phyloP scores from a whole-genome alignment of 768 basidiomycete genomes.

The Saitozyma sp. region DNA sequence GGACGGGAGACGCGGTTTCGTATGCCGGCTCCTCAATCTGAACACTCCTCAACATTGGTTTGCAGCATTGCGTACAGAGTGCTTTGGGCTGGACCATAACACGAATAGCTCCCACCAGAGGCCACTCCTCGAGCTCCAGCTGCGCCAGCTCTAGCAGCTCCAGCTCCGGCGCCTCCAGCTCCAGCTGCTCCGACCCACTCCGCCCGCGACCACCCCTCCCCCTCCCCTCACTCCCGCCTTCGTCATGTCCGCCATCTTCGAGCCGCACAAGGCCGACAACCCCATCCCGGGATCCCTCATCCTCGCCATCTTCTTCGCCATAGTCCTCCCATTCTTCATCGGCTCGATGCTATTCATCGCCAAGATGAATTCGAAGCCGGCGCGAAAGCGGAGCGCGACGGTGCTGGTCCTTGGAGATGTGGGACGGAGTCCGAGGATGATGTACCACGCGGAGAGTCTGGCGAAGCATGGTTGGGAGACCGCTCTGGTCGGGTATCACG shows the following conservation, averaged over 20 bases:
- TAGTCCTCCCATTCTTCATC: slow-evolving; percentile 7
- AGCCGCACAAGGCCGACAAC: slow-evolving; percentile 5
- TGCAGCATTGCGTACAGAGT: no score
- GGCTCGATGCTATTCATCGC: background rate
- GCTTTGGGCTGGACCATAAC: no score
- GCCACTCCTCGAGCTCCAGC: background rate
- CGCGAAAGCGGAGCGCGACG: slow-evolving; percentile 62
- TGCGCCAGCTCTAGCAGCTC: background rate
- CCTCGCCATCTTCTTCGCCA: slow-evolving; percentile 10
- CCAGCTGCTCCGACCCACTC: slow-evolving; percentile 1
- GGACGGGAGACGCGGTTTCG: no score
- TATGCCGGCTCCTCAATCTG: no score
- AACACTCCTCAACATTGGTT: no score
- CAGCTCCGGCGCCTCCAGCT: background rate
- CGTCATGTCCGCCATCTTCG: slow-evolving; percentile 10
- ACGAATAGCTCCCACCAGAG: no score
- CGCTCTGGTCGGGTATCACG: slow-evolving; percentile 79
- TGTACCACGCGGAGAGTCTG: slow-evolving; percentile 96
- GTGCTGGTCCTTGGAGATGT: slow-evolving; percentile 94
- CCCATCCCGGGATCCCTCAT: slow-evolving; percentile 8
- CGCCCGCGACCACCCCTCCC: slow-evolving; percentile 8
- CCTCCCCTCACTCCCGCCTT: background rate
- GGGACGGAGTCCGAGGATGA: slow-evolving; percentile 94
- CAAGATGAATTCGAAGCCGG: slow-evolving; percentile 12
- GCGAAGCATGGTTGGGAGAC: slow-evolving; percentile 75